Evolutionary conservation across 2,329 filamentous ascomycete species (phyloP).

Genomic region (Tricladium varicosporioides): DNA sequence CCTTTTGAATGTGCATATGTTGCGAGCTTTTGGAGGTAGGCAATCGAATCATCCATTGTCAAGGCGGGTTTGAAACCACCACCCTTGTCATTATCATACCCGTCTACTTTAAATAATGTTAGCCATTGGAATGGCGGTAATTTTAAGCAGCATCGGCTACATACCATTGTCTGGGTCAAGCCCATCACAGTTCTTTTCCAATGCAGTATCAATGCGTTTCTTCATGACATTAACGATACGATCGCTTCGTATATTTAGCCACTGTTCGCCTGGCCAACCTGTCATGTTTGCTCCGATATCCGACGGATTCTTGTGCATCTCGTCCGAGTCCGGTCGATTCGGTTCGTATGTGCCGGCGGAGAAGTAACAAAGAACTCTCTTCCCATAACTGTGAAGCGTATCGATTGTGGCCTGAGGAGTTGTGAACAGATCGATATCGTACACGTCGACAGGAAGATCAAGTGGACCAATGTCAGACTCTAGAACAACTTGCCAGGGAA

Average conservation of each 20-base stretch:
- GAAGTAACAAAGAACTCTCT: constrained; percentile 72
- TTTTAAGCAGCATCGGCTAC: background rate
- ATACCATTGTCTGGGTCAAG: constrained; percentile 64
- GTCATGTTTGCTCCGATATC: background rate
- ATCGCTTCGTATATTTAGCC: constrained; percentile 57
- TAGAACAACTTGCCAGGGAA: constrained; percentile 6
- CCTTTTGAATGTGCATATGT: constrained; percentile 43
- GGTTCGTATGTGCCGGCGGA: constrained; percentile 67
- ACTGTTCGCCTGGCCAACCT: constrained; percentile 61
- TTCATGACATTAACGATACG: constrained; percentile 62
- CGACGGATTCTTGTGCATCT: background rate
- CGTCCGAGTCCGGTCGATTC: constrained; percentile 39
- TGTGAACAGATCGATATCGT: constrained; percentile 45
- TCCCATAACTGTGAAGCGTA: constrained; percentile 46
- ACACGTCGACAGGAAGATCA: constrained; percentile 26
- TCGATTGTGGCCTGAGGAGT: constrained; percentile 40
- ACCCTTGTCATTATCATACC: constrained; percentile 54
- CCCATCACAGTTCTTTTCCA: constrained; percentile 61
- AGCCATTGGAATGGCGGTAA: background rate
- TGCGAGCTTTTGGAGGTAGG: constrained; percentile 60
- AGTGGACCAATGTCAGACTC: background rate
- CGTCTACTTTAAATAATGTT: constrained; percentile 46
- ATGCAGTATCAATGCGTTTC: constrained; percentile 55
- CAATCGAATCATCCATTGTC: constrained; percentile 52
- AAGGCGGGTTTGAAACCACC: constrained; percentile 54